Evolutionary conservation across 2,329 filamentous ascomycete genomes (phyloP).

Genomic region (Paecilomyces sp.): DNA sequence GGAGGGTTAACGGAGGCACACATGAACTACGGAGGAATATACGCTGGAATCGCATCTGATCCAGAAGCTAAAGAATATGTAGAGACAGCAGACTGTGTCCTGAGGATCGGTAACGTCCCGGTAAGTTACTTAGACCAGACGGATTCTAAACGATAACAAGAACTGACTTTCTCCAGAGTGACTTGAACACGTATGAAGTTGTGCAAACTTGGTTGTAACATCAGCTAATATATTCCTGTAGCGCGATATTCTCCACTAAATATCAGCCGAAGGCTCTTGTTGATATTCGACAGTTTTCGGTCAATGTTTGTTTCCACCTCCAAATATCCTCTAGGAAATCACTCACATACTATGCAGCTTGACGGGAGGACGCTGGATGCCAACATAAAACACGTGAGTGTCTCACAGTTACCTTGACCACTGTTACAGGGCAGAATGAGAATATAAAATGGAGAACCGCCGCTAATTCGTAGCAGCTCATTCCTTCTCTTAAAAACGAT

Average conservation of each 20-base stretch:
- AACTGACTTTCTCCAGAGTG: neutral
- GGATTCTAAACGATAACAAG: neutral
- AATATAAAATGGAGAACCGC: neutral
- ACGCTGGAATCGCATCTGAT: neutral
- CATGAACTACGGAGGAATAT: constrained; percentile 2
- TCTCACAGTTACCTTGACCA: neutral
- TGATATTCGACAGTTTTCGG: constrained; percentile 5
- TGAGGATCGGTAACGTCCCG: neutral
- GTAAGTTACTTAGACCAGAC: neutral
- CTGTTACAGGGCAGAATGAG: neutral
- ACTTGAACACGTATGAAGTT: constrained; percentile 6
- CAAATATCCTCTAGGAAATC: neutral
- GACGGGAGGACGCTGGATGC: neutral
- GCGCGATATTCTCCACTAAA: constrained; percentile 3
- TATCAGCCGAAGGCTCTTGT: neutral
- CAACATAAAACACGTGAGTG: constrained; percentile 1
- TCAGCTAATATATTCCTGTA: neutral
- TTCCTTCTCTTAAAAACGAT: neutral
- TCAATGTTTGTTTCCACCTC: neutral
- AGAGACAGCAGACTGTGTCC: neutral
- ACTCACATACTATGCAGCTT: neutral
- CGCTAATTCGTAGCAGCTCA: neutral
- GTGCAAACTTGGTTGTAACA: neutral
- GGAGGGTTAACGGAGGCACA: neutral
- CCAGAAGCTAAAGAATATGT: neutral